These are phyloP conservation scores for Aspergillus funiculosus DNA, from an alignment of 495 filamentous ascomycete species.

Conservation along the genomic window DNA sequence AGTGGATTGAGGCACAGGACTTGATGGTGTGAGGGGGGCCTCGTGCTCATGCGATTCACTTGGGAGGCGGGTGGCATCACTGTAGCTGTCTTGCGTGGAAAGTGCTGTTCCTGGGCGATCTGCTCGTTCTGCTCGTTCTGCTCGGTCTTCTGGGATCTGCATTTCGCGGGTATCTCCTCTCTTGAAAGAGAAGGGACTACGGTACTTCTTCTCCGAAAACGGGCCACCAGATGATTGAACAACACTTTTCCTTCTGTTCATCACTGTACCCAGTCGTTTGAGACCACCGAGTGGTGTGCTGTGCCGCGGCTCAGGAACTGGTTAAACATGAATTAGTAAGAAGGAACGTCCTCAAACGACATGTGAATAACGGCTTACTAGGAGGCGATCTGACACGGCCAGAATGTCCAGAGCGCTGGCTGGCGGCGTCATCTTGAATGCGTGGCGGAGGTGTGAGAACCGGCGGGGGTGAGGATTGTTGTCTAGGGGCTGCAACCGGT, in stretches of 20 bases:
- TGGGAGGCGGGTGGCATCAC: constrained; percentile 28
- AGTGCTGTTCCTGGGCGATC: constrained; percentile 38
- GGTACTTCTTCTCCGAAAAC: constrained; percentile 46
- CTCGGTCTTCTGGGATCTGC: constrained; percentile 40
- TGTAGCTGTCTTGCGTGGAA: constrained; percentile 27
- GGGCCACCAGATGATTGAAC: constrained; percentile 30
- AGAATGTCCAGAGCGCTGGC: constrained; percentile 51
- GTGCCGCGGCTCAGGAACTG: constrained; percentile 35
- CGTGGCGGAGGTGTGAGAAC: constrained; percentile 39
- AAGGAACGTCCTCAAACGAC: background rate
- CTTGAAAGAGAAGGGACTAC: constrained; percentile 50
- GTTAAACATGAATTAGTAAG: constrained; percentile 4
- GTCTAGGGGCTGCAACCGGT: constrained; percentile 18
- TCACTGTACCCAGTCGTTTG: constrained; percentile 73
- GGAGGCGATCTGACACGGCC: constrained; percentile 43
- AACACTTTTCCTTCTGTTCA: constrained; percentile 55
- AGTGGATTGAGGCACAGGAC: constrained; percentile 20
- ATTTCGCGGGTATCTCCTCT: constrained; percentile 38
- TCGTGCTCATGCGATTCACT: constrained; percentile 29
- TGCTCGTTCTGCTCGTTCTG: constrained; percentile 20
- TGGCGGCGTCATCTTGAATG: constrained; percentile 51
- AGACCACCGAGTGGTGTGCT: constrained; percentile 47
- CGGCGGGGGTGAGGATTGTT: constrained; percentile 12
- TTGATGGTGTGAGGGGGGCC: constrained; percentile 17
- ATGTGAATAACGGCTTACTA: constrained; percentile 27